phyloP scores from a whole-genome alignment of 768 basidiomycete genomes.

The Chlorophyllum brunneum region DNA sequence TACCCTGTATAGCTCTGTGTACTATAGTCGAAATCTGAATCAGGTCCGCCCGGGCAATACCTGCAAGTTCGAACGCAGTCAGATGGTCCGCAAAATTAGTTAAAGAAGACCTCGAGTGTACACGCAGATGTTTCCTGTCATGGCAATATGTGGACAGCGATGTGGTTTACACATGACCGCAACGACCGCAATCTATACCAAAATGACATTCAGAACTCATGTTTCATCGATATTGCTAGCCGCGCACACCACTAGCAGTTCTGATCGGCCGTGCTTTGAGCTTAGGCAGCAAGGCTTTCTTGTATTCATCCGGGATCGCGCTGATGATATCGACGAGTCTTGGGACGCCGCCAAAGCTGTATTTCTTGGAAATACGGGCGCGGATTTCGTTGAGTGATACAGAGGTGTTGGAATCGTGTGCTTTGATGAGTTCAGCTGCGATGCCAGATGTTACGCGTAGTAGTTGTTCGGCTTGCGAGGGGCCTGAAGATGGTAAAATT shows the following conservation, averaged over 20 bases:
- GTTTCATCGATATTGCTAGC: not conserved
- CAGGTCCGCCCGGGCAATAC: conserved; percentile 97
- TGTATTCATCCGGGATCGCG: conserved; percentile 97
- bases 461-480: conserved; percentile 87
- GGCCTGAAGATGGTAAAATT: conserved; percentile 35
- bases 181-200: conserved; percentile 86
- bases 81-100: not conserved
- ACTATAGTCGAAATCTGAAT: conserved; percentile 99
- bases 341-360: conserved; percentile 81
- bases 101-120: conserved; percentile 33
- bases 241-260: conserved; percentile 90
- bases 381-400: conserved; percentile 89
- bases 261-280: conserved; percentile 91
- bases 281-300: conserved; percentile 85
- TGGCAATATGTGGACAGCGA: conserved; percentile 98
- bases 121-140: conserved; percentile 99
- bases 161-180: conserved; percentile 99
- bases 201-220: not conserved
- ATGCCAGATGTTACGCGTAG: conserved; percentile 92
- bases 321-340: conserved; percentile 96
- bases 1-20: conserved; percentile 96
- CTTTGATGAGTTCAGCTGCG: conserved; percentile 88
- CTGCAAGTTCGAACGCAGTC: conserved; percentile 39
- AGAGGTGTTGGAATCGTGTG: conserved; percentile 71
- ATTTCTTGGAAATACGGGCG: conserved; percentile 86